These are phyloP conservation scores for Trichocladium antarcticum DNA, from an alignment of 495 filamentous ascomycete genomes.

Conservation along the genomic window DNA sequence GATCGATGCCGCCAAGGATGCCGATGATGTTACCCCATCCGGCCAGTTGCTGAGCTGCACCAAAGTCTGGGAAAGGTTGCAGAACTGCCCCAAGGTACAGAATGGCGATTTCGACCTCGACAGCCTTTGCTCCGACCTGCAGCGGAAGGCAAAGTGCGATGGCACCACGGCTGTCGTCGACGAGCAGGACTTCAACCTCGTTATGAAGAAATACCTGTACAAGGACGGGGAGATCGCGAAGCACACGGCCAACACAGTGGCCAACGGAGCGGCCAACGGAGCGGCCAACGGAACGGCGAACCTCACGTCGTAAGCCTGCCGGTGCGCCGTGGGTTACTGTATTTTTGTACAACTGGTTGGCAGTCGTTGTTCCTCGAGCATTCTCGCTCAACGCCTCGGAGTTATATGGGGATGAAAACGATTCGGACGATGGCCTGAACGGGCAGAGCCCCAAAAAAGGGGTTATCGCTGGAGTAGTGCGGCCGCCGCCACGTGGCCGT, in stretches of 20 bases:
- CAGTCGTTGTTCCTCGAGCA: neutral
- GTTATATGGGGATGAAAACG: neutral
- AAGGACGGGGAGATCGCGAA: constrained; percentile 7
- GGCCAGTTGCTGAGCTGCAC: constrained; percentile 62
- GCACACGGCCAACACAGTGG: too few species aligned
- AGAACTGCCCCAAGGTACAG: constrained; percentile 74
- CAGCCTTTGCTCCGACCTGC: constrained; percentile 81
- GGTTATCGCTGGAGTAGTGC: neutral
- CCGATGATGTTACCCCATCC: constrained; percentile 54
- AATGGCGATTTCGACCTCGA: constrained; percentile 88
- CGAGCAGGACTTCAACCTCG: constrained; percentile 74
- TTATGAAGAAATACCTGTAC: constrained; percentile 50
- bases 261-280: too few species aligned
- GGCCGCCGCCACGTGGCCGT: neutral
- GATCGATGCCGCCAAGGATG: constrained; percentile 61
- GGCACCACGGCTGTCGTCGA: constrained; percentile 87
- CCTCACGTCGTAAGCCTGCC: neutral
- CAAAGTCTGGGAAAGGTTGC: constrained; percentile 91
- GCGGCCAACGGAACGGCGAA: neutral
- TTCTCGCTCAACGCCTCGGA: neutral
- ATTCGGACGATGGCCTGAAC: neutral
- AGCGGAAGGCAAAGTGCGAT: constrained; percentile 91
- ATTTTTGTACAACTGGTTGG: constrained; percentile 2
- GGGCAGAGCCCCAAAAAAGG: neutral
- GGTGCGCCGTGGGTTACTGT: neutral